phyloP scores from a whole-genome alignment of 1,284 basidiomycete species.

The Sanguinoderma infundibulare region DNA sequence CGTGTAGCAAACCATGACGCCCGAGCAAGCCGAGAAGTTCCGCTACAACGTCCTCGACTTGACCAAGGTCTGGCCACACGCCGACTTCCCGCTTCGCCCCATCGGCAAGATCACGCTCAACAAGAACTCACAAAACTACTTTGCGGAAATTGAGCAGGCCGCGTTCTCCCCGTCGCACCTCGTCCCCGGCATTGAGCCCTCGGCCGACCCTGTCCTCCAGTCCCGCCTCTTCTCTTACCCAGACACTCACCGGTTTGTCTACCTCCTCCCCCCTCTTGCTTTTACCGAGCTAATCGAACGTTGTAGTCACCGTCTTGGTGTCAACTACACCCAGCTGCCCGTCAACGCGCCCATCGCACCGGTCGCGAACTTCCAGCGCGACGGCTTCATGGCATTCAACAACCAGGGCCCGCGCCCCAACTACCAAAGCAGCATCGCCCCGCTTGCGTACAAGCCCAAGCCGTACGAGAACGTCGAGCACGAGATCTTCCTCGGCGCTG shows the following conservation, averaged over 20 bases:
- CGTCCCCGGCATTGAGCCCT: conserved; percentile 87
- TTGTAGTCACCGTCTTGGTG: conserved; percentile 75
- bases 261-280: neutral
- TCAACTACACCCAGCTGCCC: conserved; percentile 89
- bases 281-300: neutral
- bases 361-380: conserved; percentile 88
- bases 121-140: conserved; percentile 87
- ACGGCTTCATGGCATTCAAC: conserved; percentile 67
- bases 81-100: conserved; percentile 84
- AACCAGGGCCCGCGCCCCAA: conserved; percentile 87
- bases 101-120: conserved; percentile 88
- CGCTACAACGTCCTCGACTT: conserved; percentile 89
- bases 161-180: conserved; percentile 89
- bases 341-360: conserved; percentile 82
- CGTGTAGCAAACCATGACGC: conserved; percentile 84
- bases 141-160: conserved; percentile 84
- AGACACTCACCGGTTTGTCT: conserved; percentile 72
- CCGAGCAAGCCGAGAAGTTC: conserved; percentile 88
- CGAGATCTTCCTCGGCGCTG: conserved; percentile 77
- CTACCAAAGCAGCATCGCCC: conserved; percentile 80
- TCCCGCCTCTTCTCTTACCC: conserved; percentile 95
- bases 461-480: conserved; percentile 57
- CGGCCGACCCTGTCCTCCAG: conserved; percentile 90
- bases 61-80: conserved; percentile 90
- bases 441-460: conserved; percentile 51